phyloP scores from a whole-genome alignment of 2,329 filamentous ascomycete species.

The Beauveria brongniartii region DNA sequence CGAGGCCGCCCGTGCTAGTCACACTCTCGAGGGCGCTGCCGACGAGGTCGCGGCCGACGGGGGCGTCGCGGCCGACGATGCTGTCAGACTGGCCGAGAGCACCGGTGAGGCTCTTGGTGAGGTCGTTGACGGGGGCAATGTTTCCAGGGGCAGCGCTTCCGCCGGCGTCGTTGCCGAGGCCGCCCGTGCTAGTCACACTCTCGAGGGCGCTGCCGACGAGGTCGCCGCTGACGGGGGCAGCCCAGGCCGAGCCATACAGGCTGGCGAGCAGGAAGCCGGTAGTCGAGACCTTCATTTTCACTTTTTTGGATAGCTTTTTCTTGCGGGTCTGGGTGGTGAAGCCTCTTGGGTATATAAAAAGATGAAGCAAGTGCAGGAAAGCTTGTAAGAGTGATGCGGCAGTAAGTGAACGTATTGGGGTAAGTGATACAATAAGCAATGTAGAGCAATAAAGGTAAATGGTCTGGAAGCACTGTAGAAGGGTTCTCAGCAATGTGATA shows the following conservation, averaged over 20 bases:
- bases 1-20: too few species aligned
- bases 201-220: background rate
- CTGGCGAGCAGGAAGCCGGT: background rate
- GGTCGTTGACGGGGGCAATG: too few species aligned
- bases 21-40: background rate
- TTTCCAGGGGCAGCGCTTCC: too few species aligned
- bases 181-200: too few species aligned
- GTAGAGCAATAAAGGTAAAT: too few species aligned
- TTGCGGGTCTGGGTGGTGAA: too few species aligned
- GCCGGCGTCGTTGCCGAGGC: too few species aligned
- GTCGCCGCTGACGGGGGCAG: background rate
- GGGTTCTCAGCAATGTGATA: background rate
- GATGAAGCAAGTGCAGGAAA: background rate
- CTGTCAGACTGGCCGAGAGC: too few species aligned
- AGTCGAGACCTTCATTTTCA: constrained; percentile 1
- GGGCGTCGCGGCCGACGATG: background rate
- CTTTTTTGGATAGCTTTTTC: background rate
- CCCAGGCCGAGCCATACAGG: background rate
- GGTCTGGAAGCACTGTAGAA: too few species aligned
- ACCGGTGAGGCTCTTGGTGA: too few species aligned
- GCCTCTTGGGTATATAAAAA: background rate
- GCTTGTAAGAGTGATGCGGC: background rate
- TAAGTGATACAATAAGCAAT: background rate
- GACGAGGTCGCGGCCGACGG: background rate
- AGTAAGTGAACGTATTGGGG: background rate